Percentiles rank a stretch among this genome's conserved stretches.
phyloP scores from a whole-genome alignment of 345 rosid species.

The Citrus trifoliata region DNA sequence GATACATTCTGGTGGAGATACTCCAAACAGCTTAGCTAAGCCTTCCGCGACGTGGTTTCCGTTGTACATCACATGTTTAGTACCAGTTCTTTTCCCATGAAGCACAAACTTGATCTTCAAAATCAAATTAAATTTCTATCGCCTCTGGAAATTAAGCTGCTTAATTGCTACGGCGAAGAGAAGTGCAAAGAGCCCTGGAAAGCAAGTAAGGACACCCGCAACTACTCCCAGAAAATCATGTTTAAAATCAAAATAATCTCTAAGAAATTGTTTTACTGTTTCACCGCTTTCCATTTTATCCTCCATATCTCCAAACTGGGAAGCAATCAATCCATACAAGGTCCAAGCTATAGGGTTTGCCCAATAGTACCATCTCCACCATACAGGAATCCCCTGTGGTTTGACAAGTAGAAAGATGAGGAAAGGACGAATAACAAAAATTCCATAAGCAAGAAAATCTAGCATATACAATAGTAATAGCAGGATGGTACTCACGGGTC shows the following conservation, averaged over 20 bases:
- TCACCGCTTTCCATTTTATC: slow-evolving; percentile 6
- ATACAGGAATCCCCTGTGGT: slow-evolving; percentile 41
- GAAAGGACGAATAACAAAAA: neutral
- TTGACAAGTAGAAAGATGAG: neutral
- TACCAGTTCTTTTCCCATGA: too few species aligned
- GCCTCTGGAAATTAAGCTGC: slow-evolving; percentile 37
- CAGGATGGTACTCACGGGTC: slow-evolving; percentile 21
- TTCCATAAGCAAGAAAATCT: neutral
- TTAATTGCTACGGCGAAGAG: slow-evolving; percentile 27
- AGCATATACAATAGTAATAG: too few species aligned
- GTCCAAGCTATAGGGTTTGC: slow-evolving; percentile 42
- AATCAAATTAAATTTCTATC: slow-evolving; percentile 15
- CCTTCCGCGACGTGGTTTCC: too few species aligned
- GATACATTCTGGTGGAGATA: neutral
- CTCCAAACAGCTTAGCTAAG: neutral
- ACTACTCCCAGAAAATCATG: slow-evolving; percentile 35
- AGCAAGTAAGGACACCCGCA: slow-evolving; percentile 23
- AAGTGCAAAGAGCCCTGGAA: slow-evolving; percentile 27
- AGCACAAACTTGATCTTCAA: too few species aligned
- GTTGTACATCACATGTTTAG: too few species aligned
- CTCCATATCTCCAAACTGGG: slow-evolving; percentile 40
- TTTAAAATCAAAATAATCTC: slow-evolving; percentile 25
- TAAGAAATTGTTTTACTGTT: slow-evolving; percentile 26
- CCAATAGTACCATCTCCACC: slow-evolving; percentile 63
- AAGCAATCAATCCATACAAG: slow-evolving; percentile 35